Conservation (phyloP, 306 rosid genomes). For the Corylus americana region DNA sequence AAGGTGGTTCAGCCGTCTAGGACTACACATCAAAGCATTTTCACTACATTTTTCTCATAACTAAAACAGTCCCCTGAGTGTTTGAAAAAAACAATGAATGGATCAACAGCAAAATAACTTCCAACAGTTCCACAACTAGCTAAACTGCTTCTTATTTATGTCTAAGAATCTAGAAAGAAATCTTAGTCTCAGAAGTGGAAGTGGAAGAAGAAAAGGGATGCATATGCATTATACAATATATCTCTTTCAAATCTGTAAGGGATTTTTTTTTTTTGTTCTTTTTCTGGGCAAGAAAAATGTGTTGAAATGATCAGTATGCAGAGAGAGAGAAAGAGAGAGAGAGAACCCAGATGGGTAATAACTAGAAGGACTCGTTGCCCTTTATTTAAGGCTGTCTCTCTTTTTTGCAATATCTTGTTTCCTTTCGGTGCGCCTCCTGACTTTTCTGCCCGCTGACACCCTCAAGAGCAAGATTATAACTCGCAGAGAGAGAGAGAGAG, state of each 20-base stretch:
- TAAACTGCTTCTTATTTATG: background rate
- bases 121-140: background rate
- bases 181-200: background rate
- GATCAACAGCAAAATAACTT: background rate
- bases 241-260: conserved; percentile 36
- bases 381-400: conserved; percentile 37
- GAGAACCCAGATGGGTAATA: conserved; percentile 55
- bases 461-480: conserved; percentile 58
- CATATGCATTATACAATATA: no score
- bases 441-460: conserved; percentile 67
- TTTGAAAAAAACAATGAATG: background rate
- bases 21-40: no score
- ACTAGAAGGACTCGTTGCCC: conserved; percentile 18
- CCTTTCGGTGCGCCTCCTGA: conserved; percentile 55
- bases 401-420: conserved; percentile 40
- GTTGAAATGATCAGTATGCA: conserved; percentile 9
- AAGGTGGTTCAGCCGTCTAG: no score
- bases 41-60: no score
- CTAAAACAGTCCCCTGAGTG: background rate
- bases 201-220: background rate
- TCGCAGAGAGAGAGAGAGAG: conserved; percentile 34
- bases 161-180: background rate
- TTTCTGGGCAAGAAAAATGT: conserved; percentile 22
- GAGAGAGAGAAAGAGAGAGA: conserved; percentile 10
- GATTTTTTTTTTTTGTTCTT: conserved; percentile 27